phyloP scores from a whole-genome alignment of 495 filamentous ascomycete species.

The Aspergillus coremiiformis region DNA sequence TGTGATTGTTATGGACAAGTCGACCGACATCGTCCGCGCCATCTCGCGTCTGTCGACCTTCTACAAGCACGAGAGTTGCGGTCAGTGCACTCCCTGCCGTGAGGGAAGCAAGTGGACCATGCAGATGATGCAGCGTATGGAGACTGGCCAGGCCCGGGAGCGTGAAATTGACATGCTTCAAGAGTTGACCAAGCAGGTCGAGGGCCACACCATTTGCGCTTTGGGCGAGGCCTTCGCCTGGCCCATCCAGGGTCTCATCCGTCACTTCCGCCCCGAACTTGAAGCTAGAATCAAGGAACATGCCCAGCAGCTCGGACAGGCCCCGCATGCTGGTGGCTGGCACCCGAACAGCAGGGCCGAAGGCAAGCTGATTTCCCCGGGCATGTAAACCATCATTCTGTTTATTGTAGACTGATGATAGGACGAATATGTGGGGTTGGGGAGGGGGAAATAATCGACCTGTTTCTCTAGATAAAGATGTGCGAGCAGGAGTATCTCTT shows the following conservation, averaged over 20 bases:
- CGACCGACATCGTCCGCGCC: constrained; percentile 85
- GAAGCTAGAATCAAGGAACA: constrained; percentile 80
- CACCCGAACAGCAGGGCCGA: constrained; percentile 62
- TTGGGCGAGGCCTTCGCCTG: constrained; percentile 97
- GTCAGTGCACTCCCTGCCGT: constrained; percentile 96
- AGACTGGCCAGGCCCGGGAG: constrained; percentile 77
- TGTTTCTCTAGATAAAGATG: constrained; percentile 5
- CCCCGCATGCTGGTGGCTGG: constrained; percentile 84
- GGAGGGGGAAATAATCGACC: not conserved
- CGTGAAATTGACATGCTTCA: constrained; percentile 99
- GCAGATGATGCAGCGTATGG: constrained; percentile 95
- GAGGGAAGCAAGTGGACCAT: constrained; percentile 97
- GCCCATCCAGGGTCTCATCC: constrained; percentile 95
- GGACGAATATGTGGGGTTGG: not conserved
- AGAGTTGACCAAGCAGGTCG: constrained; percentile 97
- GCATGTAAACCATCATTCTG: constrained; percentile 38
- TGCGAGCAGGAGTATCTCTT: constrained; percentile 5
- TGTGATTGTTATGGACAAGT: constrained; percentile 98
- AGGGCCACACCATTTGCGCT: constrained; percentile 97
- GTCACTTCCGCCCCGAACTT: constrained; percentile 93
- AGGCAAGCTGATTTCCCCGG: constrained; percentile 81
- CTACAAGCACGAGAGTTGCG: constrained; percentile 97
- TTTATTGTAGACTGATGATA: not conserved
- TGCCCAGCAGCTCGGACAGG: constrained; percentile 52
- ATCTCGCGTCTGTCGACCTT: constrained; percentile 90